Percentiles rank a stretch among this genome's conserved stretches.
phyloP scores from a whole-genome alignment of 768 basidiomycete species.

The Mycena alexandri region DNA sequence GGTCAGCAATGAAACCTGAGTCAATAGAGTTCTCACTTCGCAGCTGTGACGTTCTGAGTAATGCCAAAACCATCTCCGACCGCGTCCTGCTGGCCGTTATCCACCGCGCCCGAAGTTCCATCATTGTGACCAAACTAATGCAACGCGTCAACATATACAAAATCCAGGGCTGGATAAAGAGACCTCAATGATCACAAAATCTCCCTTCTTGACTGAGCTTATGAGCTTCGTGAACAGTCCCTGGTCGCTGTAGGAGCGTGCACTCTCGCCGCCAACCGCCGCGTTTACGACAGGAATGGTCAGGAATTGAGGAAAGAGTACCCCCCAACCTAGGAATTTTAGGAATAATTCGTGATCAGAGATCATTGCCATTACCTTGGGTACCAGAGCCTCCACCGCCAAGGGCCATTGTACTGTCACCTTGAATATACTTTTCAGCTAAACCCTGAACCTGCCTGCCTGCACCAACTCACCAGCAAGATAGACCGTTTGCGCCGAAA shows the following conservation, averaged over 20 bases:
- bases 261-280: slow-evolving; percentile 39
- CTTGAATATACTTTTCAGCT: not conserved
- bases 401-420: slow-evolving; percentile 32
- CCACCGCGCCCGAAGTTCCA: slow-evolving; percentile 28
- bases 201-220: slow-evolving; percentile 34
- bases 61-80: slow-evolving; percentile 37
- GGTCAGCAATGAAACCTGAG: slow-evolving; percentile 3
- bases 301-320: slow-evolving; percentile 33
- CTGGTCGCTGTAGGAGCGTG: slow-evolving; percentile 43
- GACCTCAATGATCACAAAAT: slow-evolving; percentile 39
- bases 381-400: slow-evolving; percentile 31
- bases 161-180: not conserved
- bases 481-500: slow-evolving; percentile 26
- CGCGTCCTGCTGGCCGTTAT: slow-evolving; percentile 37
- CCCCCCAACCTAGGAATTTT: slow-evolving; percentile 39
- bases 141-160: not conserved
- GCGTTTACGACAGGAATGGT: slow-evolving; percentile 44
- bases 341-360: not conserved
- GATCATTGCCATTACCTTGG: slow-evolving; percentile 15
- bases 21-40: slow-evolving; percentile 34
- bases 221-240: slow-evolving; percentile 39
- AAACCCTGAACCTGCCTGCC: too few species aligned
- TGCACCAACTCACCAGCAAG: slow-evolving; percentile 12
- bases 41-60: slow-evolving; percentile 39
- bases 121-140: slow-evolving; percentile 49